phyloP scores from a whole-genome alignment of 257 asterid species.

The Nicotiana attenuata region DNA sequence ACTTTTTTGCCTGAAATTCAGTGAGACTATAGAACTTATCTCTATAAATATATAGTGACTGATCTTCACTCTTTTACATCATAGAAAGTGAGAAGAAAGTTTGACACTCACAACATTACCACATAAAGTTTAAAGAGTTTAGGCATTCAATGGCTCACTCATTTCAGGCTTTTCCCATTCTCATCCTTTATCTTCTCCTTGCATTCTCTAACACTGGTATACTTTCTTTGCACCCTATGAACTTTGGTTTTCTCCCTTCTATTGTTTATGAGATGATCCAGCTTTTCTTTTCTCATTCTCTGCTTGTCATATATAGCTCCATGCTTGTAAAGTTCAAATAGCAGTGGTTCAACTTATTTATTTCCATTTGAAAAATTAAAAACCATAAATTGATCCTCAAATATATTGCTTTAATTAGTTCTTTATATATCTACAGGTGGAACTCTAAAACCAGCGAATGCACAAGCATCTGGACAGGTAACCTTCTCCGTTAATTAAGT shows the following conservation, averaged over 20 bases:
- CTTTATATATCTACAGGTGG: neutral
- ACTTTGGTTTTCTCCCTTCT: neutral
- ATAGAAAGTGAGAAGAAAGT: neutral
- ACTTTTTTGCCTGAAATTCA: too few species aligned
- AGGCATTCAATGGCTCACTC: neutral
- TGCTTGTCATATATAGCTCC: neutral
- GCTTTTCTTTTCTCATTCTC: neutral
- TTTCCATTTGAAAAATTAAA: neutral
- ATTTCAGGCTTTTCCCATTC: neutral
- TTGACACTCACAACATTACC: neutral
- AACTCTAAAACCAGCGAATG: neutral
- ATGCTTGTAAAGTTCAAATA: neutral
- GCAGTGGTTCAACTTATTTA: neutral
- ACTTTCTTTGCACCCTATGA: too few species aligned
- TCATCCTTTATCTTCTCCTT: neutral
- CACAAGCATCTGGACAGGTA: neutral
- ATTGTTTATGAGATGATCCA: neutral
- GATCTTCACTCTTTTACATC: neutral
- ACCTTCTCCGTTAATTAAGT: neutral
- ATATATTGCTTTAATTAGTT: neutral
- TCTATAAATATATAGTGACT: neutral
- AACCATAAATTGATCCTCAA: neutral
- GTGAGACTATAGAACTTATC: neutral
- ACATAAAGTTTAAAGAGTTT: neutral
- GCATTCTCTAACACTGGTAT: neutral